Conservation (phyloP, 176 grass and related monocot genomes). For the Cenchrus purpureus region DNA sequence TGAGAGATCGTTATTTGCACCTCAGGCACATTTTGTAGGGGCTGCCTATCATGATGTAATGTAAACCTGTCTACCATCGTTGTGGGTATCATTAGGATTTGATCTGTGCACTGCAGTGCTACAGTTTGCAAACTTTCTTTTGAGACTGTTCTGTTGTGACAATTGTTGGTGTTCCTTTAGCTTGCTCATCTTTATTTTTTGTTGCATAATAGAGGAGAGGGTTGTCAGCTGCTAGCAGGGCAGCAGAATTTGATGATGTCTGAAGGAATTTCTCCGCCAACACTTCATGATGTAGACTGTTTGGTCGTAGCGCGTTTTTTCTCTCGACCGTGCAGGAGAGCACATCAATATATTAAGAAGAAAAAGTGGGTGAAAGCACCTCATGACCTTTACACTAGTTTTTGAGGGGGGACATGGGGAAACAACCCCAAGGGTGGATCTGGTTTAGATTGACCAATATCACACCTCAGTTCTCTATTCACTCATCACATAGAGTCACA, state of each 20-base stretch:
- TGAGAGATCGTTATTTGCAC: neutral
- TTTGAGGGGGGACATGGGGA: no score
- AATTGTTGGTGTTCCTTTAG: neutral
- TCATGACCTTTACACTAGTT: no score
- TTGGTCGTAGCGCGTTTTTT: neutral
- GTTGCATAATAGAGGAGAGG: neutral
- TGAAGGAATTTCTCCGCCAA: neutral
- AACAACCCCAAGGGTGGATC: no score
- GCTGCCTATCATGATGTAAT: neutral
- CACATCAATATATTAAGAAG: no score
- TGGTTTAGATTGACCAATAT: no score
- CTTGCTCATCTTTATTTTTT: neutral
- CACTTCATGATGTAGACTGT: neutral
- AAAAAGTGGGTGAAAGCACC: no score
- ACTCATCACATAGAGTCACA: no score
- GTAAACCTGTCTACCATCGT: constrained; percentile 7
- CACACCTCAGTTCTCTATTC: no score
- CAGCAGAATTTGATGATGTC: neutral
- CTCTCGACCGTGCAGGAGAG: no score
- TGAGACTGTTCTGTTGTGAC: neutral
- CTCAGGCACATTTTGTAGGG: neutral
- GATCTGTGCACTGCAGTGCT: neutral
- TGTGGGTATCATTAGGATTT: constrained; percentile 3
- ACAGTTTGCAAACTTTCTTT: neutral
- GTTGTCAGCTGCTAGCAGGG: neutral